These are phyloP conservation scores for Chaetoscypha palmicola DNA, from an alignment of 2,329 filamentous ascomycete genomes.

Conservation along the genomic window DNA sequence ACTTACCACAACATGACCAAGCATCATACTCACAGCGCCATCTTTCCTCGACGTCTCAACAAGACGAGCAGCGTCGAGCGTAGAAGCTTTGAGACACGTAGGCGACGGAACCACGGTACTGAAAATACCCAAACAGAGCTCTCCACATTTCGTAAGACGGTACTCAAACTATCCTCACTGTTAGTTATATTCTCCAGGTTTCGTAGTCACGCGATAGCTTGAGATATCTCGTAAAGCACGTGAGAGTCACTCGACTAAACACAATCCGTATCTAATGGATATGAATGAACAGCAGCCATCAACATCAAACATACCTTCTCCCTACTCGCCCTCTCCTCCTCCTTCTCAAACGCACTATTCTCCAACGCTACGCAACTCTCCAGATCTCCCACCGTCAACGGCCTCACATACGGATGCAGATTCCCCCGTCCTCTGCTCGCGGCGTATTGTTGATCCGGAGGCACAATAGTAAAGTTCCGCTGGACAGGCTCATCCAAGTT, in stretches of 20 bases:
- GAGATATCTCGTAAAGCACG: no score
- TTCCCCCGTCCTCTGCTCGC: constrained; percentile 37
- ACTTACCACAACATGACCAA: constrained; percentile 70
- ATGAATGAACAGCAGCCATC: not conserved
- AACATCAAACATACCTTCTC: constrained; percentile 49
- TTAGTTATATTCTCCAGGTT: not conserved
- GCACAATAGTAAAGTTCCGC: constrained; percentile 7
- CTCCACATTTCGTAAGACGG: constrained; percentile 65
- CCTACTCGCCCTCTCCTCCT: constrained; percentile 41
- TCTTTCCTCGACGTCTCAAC: constrained; percentile 54
- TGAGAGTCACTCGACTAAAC: no score
- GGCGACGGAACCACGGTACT: constrained; percentile 50
- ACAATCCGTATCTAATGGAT: no score
- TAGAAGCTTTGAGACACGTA: constrained; percentile 44
- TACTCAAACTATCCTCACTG: constrained; percentile 57
- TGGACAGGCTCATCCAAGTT: not conserved
- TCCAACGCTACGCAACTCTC: constrained; percentile 52
- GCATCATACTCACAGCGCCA: constrained; percentile 52
- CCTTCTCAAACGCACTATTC: constrained; percentile 45
- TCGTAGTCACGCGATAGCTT: no score
- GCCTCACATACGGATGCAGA: constrained; percentile 66
- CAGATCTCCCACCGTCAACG: constrained; percentile 60
- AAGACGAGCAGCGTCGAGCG: constrained; percentile 45
- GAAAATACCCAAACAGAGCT: constrained; percentile 75
- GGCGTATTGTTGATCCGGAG: constrained; percentile 16